Conservation (phyloP, 2,329 filamentous ascomycete species). For the Diaporthe ilicicola region DNA sequence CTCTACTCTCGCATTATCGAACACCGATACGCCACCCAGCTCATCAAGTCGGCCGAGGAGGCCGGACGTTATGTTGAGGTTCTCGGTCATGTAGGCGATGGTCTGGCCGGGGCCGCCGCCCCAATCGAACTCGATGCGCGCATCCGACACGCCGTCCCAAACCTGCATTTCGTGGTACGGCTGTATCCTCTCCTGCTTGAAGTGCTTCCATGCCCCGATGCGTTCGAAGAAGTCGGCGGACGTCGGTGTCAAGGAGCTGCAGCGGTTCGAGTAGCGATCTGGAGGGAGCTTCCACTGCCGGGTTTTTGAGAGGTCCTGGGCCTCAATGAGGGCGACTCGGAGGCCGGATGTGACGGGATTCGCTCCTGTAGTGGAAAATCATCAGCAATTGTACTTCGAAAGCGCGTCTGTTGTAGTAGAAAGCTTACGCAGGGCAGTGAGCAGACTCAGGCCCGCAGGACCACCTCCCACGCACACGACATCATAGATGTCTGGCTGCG, state of each 20-base stretch:
- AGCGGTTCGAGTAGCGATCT: conserved; percentile 87
- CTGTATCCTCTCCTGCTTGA: conserved; percentile 79
- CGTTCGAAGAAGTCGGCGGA: conserved; percentile 83
- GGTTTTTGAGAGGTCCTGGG: conserved; percentile 80
- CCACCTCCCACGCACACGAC: conserved; percentile 92
- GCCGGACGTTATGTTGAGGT: conserved; percentile 84
- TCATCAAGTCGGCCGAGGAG: conserved; percentile 77
- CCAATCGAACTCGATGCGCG: conserved; percentile 90
- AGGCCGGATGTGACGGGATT: conserved; percentile 79
- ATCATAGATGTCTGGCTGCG: conserved; percentile 81
- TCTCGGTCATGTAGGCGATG: conserved; percentile 97
- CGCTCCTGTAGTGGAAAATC: conserved; percentile 63
- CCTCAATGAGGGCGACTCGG: conserved; percentile 88
- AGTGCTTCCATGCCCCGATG: conserved; percentile 86
- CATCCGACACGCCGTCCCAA: conserved; percentile 92
- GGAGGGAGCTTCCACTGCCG: conserved; percentile 72
- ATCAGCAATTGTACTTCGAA: neutral
- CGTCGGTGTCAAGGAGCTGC: conserved; percentile 90
- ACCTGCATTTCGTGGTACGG: conserved; percentile 97
- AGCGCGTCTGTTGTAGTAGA: neutral
- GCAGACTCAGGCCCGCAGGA: conserved; percentile 84
- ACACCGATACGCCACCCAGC: conserved; percentile 73
- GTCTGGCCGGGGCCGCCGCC: conserved; percentile 60
- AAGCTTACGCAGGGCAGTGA: conserved; percentile 76
- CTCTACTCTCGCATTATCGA: conserved; percentile 81